Conservation (phyloP, 768 basidiomycete species). For the Lentinus brumalis region DNA sequence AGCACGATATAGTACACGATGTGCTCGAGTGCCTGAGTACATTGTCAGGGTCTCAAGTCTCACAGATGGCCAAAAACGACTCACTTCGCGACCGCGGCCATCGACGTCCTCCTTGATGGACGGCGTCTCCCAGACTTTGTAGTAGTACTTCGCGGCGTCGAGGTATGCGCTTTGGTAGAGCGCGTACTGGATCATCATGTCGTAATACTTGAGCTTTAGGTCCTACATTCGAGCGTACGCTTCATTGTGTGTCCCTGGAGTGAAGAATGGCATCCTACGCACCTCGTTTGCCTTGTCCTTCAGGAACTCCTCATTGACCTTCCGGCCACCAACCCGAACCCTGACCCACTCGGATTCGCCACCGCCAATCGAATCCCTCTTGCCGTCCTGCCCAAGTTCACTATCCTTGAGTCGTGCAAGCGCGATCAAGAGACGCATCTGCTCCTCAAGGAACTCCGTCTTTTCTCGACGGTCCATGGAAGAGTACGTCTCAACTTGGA, state of each 20-base stretch:
- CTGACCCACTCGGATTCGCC: conserved; percentile 94
- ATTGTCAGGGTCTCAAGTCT: conserved; percentile 5
- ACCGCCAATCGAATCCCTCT: conserved; percentile 56
- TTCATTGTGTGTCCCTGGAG: background rate
- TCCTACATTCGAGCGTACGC: conserved; percentile 51
- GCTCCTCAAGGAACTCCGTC: conserved; percentile 96
- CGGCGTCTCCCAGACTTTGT: conserved; percentile 97
- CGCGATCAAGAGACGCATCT: conserved; percentile 87
- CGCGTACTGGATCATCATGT: conserved; percentile 95
- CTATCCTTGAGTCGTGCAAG: conserved; percentile 77
- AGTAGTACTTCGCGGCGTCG: conserved; percentile 92
- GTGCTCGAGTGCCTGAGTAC: conserved; percentile 81
- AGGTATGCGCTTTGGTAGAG: conserved; percentile 84
- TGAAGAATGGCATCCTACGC: conserved; percentile 21
- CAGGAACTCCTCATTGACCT: conserved; percentile 92
- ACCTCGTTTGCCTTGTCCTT: conserved; percentile 90
- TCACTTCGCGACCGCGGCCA: conserved; percentile 67
- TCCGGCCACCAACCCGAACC: conserved; percentile 87
- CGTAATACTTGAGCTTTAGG: conserved; percentile 94
- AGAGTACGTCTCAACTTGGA: conserved; percentile 98
- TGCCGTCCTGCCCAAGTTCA: conserved; percentile 57
- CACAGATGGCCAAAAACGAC: conserved; percentile 26
- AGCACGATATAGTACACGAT: conserved; percentile 94
- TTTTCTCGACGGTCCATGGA: conserved; percentile 98
- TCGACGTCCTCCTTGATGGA: conserved; percentile 84